Base-by-base conservation (phyloP, 78 protist genomes). In the Emiliania huxleyi region DNA sequence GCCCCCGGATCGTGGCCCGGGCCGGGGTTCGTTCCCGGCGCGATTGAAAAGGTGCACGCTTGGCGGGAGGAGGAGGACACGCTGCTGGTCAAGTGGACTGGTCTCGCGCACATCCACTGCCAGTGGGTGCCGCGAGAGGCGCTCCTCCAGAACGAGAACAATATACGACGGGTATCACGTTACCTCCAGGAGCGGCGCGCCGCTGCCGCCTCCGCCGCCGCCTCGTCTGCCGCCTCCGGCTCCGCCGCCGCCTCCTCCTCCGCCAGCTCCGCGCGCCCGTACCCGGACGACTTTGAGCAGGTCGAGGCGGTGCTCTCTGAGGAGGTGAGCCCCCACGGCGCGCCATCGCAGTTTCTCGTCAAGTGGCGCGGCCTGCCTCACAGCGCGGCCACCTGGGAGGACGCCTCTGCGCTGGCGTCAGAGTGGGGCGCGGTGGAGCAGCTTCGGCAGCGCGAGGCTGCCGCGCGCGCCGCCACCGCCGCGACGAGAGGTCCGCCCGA, bases 31-130 rank as follows among this genome's bases (percentile, higher is more conserved):
- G 33, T 77, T 3, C 35, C 85, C 46, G 35, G 35, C 46, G 23
- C 85, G 26, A 18, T 81, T 12, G 89, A 81, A 29, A 42, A 44
- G 40, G 44, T 81, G 56, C 44, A 26, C 89, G 25, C 21, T 45
- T 29, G 18, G 35, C 19, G 23, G 35, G 23, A 19, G 0, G 85
- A 37, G 33, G 85, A 22, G 91, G 52, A 11, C 45, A 18, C 8
- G 91, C 33, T 56, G 22, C 75, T 48, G 55, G 75, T 88, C 91
- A 88, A 88, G 77, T 88, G 91, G 91, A 88, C 49, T 43, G 91
- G 48, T 18, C 33, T 44, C 38, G 35, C 89, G n/a, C 38, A 33
- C 89, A 23, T 33, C 21, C 89, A 26, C n/a, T 42, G 38, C 56
- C 49, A 44, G 38, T 44, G 56, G 89, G 48, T 44, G n/a, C 35